These are phyloP conservation scores for Phytophthora agathidicida DNA, from an alignment of 352 stramenopile species.

Conservation along the genomic window DNA sequence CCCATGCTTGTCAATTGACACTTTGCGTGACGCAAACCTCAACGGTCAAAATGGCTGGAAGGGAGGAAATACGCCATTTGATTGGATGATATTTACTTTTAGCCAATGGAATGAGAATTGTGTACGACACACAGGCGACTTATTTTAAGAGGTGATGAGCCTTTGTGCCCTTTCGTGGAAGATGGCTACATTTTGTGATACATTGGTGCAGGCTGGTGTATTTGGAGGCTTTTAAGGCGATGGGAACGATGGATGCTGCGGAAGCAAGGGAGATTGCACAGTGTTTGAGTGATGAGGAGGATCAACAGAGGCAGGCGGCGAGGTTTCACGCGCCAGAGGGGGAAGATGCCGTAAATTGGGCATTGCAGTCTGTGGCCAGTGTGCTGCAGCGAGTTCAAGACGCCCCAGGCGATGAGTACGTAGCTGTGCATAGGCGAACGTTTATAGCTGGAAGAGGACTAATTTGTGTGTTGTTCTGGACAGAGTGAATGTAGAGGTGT, in stretches of 20 bases:
- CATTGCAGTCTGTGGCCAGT: constrained; percentile 35
- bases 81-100: constrained; percentile 28
- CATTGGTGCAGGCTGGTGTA: not conserved
- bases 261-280: constrained; percentile 48
- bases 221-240: not conserved
- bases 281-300: constrained; percentile 53
- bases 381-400: constrained; percentile 50
- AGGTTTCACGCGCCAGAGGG: constrained; percentile 6
- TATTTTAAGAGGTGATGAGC: constrained; percentile 21
- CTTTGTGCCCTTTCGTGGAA: constrained; percentile 10
- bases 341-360: constrained; percentile 23
- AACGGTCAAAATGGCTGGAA: constrained; percentile 37
- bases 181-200: constrained; percentile 39
- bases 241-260: constrained; percentile 27
- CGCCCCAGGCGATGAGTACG: constrained; percentile 49
- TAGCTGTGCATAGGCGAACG: too few relatives aligned
- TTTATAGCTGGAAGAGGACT: too few relatives aligned
- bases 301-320: constrained; percentile 12
- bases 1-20: constrained; percentile 27
- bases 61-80: not conserved
- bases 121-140: constrained; percentile 13
- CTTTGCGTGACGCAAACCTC: not conserved
- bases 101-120: constrained; percentile 5
- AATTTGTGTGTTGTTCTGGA: not conserved
- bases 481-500: constrained; percentile 44